phyloP scores from a whole-genome alignment of 192 early-diverging fungal species.

The Backusella macrospora region DNA sequence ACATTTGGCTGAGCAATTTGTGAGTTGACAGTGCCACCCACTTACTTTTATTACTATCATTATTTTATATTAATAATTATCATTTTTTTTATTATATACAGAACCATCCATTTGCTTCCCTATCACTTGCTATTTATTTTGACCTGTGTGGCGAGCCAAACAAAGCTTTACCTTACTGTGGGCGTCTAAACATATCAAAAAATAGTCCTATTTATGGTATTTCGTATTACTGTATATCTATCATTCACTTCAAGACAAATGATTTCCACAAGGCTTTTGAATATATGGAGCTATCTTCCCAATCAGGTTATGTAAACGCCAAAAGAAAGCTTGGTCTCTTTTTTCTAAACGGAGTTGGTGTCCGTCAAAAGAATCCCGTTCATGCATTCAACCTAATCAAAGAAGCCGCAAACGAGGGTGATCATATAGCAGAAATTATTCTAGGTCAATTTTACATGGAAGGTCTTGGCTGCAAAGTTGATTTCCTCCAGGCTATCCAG shows the following conservation, averaged over 20 bases:
- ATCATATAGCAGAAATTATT: background rate
- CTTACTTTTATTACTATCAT: background rate
- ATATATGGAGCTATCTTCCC: background rate
- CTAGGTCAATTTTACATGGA: conserved; percentile 16
- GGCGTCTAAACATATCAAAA: background rate
- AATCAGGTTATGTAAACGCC: background rate
- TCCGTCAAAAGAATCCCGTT: background rate
- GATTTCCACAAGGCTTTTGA: background rate
- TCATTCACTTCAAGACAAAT: background rate
- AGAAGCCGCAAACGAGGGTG: background rate
- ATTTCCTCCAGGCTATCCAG: background rate
- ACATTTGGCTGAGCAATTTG: background rate
- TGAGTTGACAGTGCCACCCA: background rate
- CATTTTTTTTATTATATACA: background rate
- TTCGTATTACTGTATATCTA: background rate
- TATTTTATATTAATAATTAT: background rate
- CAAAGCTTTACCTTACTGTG: background rate
- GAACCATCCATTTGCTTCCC: background rate
- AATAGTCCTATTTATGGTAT: conserved; percentile 10
- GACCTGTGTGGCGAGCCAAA: background rate
- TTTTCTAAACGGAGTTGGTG: background rate
- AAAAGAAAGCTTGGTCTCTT: conserved; percentile 14
- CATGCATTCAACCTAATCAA: background rate
- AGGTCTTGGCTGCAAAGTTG: background rate
- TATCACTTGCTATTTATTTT: background rate